Evolutionary conservation across 306 rosid genomes (phyloP), one percentile per base, ranked within the genome.

Genomic region (Notholithocarpus densiflorus): DNA sequence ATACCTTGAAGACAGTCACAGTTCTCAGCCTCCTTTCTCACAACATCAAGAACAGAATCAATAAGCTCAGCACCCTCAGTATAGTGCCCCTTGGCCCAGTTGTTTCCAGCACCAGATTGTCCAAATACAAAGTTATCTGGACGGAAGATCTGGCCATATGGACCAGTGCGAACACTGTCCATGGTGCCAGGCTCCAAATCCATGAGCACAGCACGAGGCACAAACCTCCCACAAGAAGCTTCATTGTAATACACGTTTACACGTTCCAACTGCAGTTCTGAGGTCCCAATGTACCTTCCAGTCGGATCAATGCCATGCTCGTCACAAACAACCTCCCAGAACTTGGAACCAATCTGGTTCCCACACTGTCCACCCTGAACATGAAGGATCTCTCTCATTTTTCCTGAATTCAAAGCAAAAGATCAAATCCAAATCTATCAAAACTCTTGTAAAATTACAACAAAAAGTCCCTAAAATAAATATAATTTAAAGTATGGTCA

Each of bases 221-320:
- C 91, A 23, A 83, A 88, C 76, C 91, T 79, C 21, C 91, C 91
- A 11, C 91, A 85, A 3, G 89, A 85, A n/a, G 91, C 91, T 27
- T 88, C 91, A 43, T 88, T 88, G 64, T 85, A 88, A 81, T 88
- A 88, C 1, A 88, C 91, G 20, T 88, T 88, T 5, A 88, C 91
- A 13, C 91, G 85, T 86, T 88, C 91, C 2, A 88, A 77, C 76
- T 88, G 91, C 71, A 88, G 89, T 81, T 83, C 88, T 9, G 91
- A 68, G 79, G 84, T 71, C 2, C 89, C 91, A 1, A 81, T 31
- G 51, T 88, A 88, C 75, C 81, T 79, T n/a, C 91, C 91, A 14
- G 91, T 85, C 0, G 91, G 91, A 81, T 88, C 91, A 81, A 88
- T 83, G 37, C 91, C 91, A 64, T 88, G 91, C 80, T 88, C 91